Base-by-base conservation (phyloP, 179 eudicot species). In the Silene coronaria region DNA sequence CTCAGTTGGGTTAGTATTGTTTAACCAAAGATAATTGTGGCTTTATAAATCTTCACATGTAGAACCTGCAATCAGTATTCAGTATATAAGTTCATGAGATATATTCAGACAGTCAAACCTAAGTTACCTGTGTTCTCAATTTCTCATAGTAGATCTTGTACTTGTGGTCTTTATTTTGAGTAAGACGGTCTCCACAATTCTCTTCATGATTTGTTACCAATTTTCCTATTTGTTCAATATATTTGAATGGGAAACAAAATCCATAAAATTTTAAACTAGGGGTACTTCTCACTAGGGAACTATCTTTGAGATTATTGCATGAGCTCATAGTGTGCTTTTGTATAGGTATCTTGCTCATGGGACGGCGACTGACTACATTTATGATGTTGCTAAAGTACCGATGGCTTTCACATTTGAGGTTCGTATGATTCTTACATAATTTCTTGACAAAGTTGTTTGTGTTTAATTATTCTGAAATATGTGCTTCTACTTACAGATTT, bases 341-440 rank as follows among this genome's bases (percentile, higher is more conserved):
- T 86, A 46, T 81, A 94, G 98, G 88, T 94, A 94, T 84, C 84
- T 94, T 73, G 98, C 98, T 17, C 98, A 94, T 77, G 98, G 98
- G 55, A 94, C 98, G 21, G 93, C 98, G 1, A 94, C 98, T 12
- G 98, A 94, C 80, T 94, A 89, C 77, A 88, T 94, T 89, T 91
- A 85, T 78, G 96, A 94, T 38, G 76, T 94, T 73, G 96, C 91
- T 61, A 89, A 89, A 83, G 96, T 94, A 70, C 97, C 98, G 75
- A 86, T 94, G 98, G 88, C 97, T 80, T 93, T 91, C 88, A 94
- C 98, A 51, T 93, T 94, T 17, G 98, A 94, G 98, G 98, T 91
- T 57, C 76, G 83, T 75, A 34, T 45, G 53, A 71, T 62, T 46
- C 62, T 53, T 17, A 17, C 65, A 46, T 1, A 42, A 16, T 48